Percentiles rank a stretch among this genome's conserved stretches.
These are phyloP conservation scores for Dysphania ambrosioides DNA, from an alignment of 148 eudicot species.

Conservation along the genomic window DNA sequence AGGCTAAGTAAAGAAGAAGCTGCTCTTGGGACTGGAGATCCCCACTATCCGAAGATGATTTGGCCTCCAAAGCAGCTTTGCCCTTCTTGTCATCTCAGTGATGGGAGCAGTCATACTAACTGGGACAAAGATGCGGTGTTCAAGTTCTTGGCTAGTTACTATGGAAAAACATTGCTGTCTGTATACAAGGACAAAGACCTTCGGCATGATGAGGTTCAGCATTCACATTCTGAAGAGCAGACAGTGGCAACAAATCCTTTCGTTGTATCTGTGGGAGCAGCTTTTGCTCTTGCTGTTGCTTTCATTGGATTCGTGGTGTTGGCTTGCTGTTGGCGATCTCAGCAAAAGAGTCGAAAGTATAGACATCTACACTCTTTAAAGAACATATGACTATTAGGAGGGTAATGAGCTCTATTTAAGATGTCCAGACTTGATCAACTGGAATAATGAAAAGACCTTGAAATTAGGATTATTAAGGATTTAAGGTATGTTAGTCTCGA, in stretches of 20 bases:
- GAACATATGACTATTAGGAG: conserved; percentile 64
- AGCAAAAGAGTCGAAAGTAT: conserved; percentile 94
- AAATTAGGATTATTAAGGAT: conserved; percentile 5
- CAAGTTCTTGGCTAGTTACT: conserved; percentile 67
- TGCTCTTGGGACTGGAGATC: conserved; percentile 60
- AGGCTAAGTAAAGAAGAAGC: conserved; percentile 77
- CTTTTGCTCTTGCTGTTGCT: conserved; percentile 81
- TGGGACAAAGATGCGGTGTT: conserved; percentile 79
- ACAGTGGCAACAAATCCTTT: conserved; percentile 52
- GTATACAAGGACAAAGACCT: conserved; percentile 44
- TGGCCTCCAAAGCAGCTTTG: conserved; percentile 96
- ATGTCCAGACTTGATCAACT: conserved; percentile 21
- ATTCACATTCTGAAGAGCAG: conserved; percentile 42
- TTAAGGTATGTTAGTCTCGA: neutral
- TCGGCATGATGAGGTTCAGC: conserved; percentile 21
- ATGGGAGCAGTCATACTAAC: conserved; percentile 23
- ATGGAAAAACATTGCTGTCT: conserved; percentile 59
- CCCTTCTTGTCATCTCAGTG: conserved; percentile 59
- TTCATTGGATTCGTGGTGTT: conserved; percentile 93
- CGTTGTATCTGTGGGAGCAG: conserved; percentile 86
- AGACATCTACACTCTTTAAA: conserved; percentile 76
- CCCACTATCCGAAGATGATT: conserved; percentile 68
- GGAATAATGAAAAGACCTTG: conserved; percentile 9
- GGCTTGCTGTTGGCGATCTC: conserved; percentile 96
- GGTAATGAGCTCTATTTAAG: conserved; percentile 32